Base-by-base conservation (phyloP, 495 filamentous ascomycete species). In the Podospora appendiculata region DNA sequence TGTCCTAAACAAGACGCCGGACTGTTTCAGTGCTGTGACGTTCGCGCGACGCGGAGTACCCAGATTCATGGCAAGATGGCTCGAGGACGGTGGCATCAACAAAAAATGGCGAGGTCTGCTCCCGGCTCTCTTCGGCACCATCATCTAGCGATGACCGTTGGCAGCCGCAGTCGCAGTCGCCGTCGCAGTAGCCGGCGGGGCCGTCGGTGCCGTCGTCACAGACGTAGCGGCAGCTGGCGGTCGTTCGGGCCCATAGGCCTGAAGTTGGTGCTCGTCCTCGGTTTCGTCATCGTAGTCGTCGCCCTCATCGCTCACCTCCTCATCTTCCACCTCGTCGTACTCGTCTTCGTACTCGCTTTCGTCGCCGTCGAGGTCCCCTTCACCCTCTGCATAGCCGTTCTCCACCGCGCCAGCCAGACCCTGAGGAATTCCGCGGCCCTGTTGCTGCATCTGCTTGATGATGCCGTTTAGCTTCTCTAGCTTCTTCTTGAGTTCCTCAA, bases 381-480 rank as follows among this genome's bases (percentile, higher is more conserved):
- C 69, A 17, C 67, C 67, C 53, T 73, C 71, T 33, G 60, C 62
- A 48, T 70, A 70, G 50, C 77, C 68, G 59, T 67, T 75, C 51
- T 82, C 82, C 34, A 85, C 71, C 48, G 77, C 77, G 35, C 70
- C 79, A 32, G 78, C 73, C 55, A 80, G 67, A 34, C 65, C 79
- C 61, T 76, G 84, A 32, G 77, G 79, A 47, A 81, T 70, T 45
- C 84, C 87, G 12, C 89, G 81, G 18, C 90, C 89, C 63, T 95
- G 90, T 47, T 87, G 88, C 69, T 95, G 90, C 90, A 95, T 95
- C 55, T 88, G 88, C 52, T 90, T 84, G 64, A 93, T 94, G 52
- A 97, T 85, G 63, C 86, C 88, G 68, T 93, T 91, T 38, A 98
- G 82, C 61, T 95, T 93, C 48, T 87, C 85, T 60, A 90, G 89